Evolutionary conservation across 2,329 filamentous ascomycete species (phyloP).

Genomic region (Clonostachys byssicola): DNA sequence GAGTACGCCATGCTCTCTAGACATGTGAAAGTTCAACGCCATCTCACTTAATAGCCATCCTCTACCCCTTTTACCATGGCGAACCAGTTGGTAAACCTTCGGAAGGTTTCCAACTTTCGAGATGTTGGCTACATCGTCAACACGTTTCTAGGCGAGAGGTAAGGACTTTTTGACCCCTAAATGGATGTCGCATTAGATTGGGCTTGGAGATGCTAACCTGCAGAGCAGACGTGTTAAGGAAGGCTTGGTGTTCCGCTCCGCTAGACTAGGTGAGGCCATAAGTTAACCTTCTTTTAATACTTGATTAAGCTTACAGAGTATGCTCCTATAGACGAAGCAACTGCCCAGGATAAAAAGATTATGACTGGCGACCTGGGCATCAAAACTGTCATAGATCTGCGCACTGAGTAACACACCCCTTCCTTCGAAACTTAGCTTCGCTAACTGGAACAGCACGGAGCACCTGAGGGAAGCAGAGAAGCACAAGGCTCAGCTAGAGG

Average conservation of each 20-base stretch:
- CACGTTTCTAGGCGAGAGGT: conserved; percentile 45
- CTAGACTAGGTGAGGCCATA: conserved; percentile 46
- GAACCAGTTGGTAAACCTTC: conserved; percentile 4
- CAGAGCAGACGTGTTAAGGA: conserved; percentile 44
- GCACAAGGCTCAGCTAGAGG: conserved; percentile 40
- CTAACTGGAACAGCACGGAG: conserved; percentile 45
- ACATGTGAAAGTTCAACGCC: too few species aligned
- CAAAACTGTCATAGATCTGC: conserved; percentile 72
- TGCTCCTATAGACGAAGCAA: conserved; percentile 60
- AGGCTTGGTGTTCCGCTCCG: conserved; percentile 65
- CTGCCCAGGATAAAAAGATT: conserved; percentile 54
- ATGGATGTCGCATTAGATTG: background rate
- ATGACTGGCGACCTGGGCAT: conserved; percentile 60
- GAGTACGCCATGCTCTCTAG: too few species aligned
- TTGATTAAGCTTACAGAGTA: background rate
- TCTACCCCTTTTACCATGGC: too few species aligned
- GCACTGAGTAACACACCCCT: conserved; percentile 58
- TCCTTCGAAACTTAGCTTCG: background rate
- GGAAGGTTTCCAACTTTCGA: conserved; percentile 64
- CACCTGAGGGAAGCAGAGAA: conserved; percentile 65
- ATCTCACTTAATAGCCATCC: too few species aligned
- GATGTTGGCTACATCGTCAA: conserved; percentile 71
- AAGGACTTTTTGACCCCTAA: conserved; percentile 21
- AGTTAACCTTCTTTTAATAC: background rate
- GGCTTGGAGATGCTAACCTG: too few species aligned